These are phyloP conservation scores for Trichopus zeylanicus DNA, from an alignment of 116 monocot genomes.

Conservation along the genomic window DNA sequence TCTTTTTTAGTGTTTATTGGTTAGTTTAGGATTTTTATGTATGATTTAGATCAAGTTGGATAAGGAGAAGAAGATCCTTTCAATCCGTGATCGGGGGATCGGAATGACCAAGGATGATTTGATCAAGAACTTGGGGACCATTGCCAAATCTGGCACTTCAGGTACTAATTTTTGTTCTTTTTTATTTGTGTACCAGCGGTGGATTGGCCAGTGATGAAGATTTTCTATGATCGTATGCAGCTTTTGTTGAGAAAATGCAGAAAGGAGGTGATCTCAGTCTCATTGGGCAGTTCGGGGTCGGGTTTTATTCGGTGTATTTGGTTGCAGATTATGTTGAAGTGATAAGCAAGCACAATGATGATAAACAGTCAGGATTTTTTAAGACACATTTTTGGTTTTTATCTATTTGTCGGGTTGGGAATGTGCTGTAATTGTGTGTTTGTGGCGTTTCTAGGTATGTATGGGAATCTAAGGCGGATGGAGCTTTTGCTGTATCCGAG, in stretches of 20 bases:
- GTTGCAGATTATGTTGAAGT: conserved; percentile 98
- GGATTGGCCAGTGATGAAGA: no score
- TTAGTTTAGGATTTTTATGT: conserved; percentile 2
- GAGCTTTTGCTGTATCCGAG: conserved; percentile 88
- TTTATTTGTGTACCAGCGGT: no score
- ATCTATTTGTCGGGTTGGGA: background rate
- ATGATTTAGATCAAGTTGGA: conserved; percentile 82
- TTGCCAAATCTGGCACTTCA: conserved; percentile 95
- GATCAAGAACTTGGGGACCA: conserved; percentile 94
- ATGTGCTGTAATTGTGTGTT: background rate
- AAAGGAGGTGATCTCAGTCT: conserved; percentile 88
- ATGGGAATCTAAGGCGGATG: conserved; percentile 99
- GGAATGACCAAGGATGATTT: conserved; percentile 99
- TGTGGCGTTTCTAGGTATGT: conserved; percentile 56
- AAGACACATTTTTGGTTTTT: no score
- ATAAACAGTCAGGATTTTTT: conserved; percentile 78
- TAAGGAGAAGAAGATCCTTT: conserved; percentile 81
- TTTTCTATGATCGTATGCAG: no score
- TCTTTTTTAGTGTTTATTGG: background rate
- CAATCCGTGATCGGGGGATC: conserved; percentile 87
- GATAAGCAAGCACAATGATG: conserved; percentile 94
- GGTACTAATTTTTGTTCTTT: no score
- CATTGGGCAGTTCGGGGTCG: conserved; percentile 97
- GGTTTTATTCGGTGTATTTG: conserved; percentile 94
- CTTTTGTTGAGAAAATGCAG: conserved; percentile 98